Base-by-base conservation (phyloP, 768 basidiomycete genomes). In the Podaxis sp. region DNA sequence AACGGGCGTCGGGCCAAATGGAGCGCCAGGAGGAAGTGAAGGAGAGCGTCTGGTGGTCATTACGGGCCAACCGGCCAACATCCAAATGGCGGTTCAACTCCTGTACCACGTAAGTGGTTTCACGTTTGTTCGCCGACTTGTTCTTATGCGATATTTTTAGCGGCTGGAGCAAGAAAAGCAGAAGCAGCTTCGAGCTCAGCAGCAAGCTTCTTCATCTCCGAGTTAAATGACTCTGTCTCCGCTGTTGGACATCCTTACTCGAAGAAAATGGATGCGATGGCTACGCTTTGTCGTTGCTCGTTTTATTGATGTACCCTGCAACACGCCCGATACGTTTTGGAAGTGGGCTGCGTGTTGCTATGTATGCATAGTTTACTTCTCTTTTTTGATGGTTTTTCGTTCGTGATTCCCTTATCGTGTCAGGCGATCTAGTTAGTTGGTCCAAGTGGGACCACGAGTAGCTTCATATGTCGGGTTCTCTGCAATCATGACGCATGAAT, bases 31-130 rank as follows among this genome's bases (percentile, higher is more conserved):
- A 1, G 89, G 88, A 36, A 84, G 86, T 35, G 92, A 95, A 68
- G 90, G 91, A 48, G 95, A 98, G 74, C 77, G 96, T 67, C 72
- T 99, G 70, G 96, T 99, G 5, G 95, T 95, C 53, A 98, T 99
- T 68, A 97, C 95, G 18, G 97, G 97, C n/a, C 88, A 89, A 69
- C 94, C 94, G 1, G 79, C 86, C 3, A 95, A 96, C 69, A 96
- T 99, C 63, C 94, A 97, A 73, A 93, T 95, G 84, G 97, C 97
- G 5, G 93, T 99, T 37, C 89, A 92, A 66, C 71, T 98, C 66
- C 77, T 99, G 66, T 93, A 93, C 69, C 89, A 90, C 69, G 91
- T 92, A 74, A 62, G 87, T 72, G 42, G 27, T 23, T 57, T 48
- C 42, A 35, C 42, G 51, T 16, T 23, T 46, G n/a, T n/a, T n/a